phyloP scores from a whole-genome alignment of 768 basidiomycete species.

The Clitopilus hobsonii region DNA sequence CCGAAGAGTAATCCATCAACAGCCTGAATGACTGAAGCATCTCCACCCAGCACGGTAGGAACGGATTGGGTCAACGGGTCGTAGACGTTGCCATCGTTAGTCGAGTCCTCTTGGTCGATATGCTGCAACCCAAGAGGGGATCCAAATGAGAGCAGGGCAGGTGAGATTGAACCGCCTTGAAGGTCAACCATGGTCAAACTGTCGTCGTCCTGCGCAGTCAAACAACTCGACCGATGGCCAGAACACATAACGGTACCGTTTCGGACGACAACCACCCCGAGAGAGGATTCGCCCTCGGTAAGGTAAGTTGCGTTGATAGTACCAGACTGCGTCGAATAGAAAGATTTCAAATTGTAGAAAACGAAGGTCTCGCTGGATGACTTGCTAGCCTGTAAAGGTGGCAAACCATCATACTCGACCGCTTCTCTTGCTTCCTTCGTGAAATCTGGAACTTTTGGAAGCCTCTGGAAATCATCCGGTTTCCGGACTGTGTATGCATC shows the following conservation, averaged over 20 bases:
- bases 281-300: constrained; percentile 10
- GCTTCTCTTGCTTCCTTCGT: constrained; percentile 61
- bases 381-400: constrained; percentile 52
- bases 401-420: constrained; percentile 66
- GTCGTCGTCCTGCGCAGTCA: constrained; percentile 9
- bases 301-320: constrained; percentile 25
- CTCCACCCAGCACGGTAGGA: constrained; percentile 48
- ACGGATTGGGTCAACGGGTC: constrained; percentile 46
- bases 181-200: constrained; percentile 50
- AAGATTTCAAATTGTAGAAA: constrained; percentile 59
- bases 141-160: constrained; percentile 71
- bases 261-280: constrained; percentile 34
- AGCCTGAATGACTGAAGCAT: constrained; percentile 53
- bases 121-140: constrained; percentile 66
- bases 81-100: constrained; percentile 59
- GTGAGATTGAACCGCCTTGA: constrained; percentile 60
- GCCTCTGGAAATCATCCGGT: constrained; percentile 34
- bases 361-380: constrained; percentile 30
- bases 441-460: constrained; percentile 65
- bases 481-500: constrained; percentile 47
- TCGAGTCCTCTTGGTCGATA: constrained; percentile 63
- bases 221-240: constrained; percentile 26
- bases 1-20: constrained; percentile 70
- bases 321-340: constrained; percentile 30
- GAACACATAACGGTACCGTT: constrained; percentile 50